These are phyloP conservation scores for Nicotiana attenuata DNA, from an alignment of 257 asterid genomes.

Conservation along the genomic window DNA sequence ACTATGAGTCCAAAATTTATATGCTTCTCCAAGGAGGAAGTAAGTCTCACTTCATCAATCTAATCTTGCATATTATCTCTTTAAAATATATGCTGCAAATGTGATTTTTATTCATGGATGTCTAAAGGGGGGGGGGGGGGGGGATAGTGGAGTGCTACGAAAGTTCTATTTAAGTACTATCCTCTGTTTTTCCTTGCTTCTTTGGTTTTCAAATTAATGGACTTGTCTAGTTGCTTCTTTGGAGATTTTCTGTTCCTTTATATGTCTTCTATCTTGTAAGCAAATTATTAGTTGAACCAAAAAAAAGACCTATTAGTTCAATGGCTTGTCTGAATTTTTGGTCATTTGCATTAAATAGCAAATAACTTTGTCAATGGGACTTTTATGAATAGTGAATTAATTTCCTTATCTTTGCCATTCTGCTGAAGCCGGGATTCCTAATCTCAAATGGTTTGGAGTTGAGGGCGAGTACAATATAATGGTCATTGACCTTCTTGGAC, in stretches of 20 bases:
- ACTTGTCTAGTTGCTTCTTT: background rate
- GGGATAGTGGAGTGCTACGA: background rate
- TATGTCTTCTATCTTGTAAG: background rate
- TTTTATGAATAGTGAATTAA: background rate
- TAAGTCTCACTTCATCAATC: constrained; percentile 32
- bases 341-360: background rate
- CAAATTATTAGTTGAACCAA: background rate
- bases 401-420: constrained; percentile 14
- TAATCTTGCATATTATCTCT: background rate
- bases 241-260: background rate
- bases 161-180: background rate
- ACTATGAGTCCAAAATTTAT: constrained; percentile 81
- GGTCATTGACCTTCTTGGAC: constrained; percentile 97
- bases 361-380: background rate
- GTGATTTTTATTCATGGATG: background rate
- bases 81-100: background rate
- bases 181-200: background rate
- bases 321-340: background rate
- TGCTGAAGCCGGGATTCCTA: constrained; percentile 77
- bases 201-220: background rate
- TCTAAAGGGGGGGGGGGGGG: no score
- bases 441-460: constrained; percentile 85
- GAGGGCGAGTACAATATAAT: constrained; percentile 78
- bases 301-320: background rate
- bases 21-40: constrained; percentile 95